phyloP scores from a whole-genome alignment of 495 filamentous ascomycete species.

The Thermothielavioides terrestris region DNA sequence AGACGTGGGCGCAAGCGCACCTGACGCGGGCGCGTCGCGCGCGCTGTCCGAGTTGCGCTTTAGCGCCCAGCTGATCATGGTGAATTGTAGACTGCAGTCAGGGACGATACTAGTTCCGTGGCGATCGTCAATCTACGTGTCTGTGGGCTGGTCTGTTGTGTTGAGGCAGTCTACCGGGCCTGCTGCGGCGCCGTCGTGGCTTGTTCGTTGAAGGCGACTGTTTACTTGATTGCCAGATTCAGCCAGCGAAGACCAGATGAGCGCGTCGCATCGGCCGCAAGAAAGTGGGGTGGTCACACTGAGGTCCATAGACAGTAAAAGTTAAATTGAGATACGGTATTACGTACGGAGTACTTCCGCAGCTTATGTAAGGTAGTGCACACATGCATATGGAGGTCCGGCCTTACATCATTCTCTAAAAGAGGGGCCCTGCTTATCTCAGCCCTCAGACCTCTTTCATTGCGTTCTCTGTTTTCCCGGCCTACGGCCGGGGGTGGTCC shows the following conservation, averaged over 20 bases:
- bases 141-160: not conserved
- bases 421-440: too few relatives aligned
- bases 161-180: not conserved
- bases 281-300: not conserved
- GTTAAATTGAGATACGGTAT: too few relatives aligned
- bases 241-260: slow-evolving; percentile 1
- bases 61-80: slow-evolving; percentile 51
- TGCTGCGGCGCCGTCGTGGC: not conserved
- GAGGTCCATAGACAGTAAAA: too few relatives aligned
- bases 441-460: too few relatives aligned
- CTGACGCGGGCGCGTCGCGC: slow-evolving; percentile 21
- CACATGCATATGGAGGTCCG: too few relatives aligned
- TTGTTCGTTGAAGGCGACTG: not conserved
- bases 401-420: too few relatives aligned
- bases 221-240: slow-evolving; percentile 9
- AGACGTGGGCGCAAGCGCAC: slow-evolving; percentile 6
- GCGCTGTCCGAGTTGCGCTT: slow-evolving; percentile 31
- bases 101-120: not conserved
- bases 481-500: too few relatives aligned
- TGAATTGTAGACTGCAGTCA: slow-evolving; percentile 3
- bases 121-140: not conserved
- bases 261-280: too few relatives aligned
- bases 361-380: too few relatives aligned
- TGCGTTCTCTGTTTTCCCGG: too few relatives aligned
- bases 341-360: too few relatives aligned